Percentiles rank a stretch among this genome's conserved stretches.
Conservation (phyloP, 2,329 filamentous ascomycete genomes). For the Apiospora rasikravindrae region DNA sequence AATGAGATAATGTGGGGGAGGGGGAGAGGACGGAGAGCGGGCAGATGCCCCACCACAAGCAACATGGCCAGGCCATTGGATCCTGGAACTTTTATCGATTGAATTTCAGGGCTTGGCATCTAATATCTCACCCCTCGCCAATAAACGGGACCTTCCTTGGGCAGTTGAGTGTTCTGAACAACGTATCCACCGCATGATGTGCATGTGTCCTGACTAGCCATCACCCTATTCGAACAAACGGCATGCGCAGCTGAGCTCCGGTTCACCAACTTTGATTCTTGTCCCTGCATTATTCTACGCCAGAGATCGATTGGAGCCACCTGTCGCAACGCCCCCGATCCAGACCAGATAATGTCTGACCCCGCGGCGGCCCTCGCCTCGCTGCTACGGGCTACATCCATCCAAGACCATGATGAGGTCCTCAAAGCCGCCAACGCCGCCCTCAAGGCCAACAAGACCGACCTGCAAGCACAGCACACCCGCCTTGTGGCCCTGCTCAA, state of each 20-base stretch:
- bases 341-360: slow-evolving; percentile 43
- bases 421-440: slow-evolving; percentile 68
- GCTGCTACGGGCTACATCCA: slow-evolving; percentile 59
- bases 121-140: slow-evolving; percentile 10
- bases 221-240: neutral
- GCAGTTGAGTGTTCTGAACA: slow-evolving; percentile 7
- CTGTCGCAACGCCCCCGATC: neutral
- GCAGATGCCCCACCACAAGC: neutral
- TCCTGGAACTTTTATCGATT: neutral
- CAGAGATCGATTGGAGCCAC: neutral
- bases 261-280: neutral
- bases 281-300: neutral
- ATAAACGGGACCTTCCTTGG: slow-evolving; percentile 9
- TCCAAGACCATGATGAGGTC: slow-evolving; percentile 76
- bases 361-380: slow-evolving; percentile 57
- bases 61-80: neutral
- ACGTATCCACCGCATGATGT: slow-evolving; percentile 10
- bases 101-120: slow-evolving; percentile 16
- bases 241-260: neutral
- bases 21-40: neutral
- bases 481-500: slow-evolving; percentile 78
- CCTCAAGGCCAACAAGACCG: slow-evolving; percentile 63
- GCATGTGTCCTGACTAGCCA: neutral
- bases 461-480: slow-evolving; percentile 66
- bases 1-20: neutral